A percentile compares a stretch with the other conserved stretches of the same genome.
phyloP scores from a whole-genome alignment of 1,284 basidiomycete species.

The Malassezia sympodialis region DNA sequence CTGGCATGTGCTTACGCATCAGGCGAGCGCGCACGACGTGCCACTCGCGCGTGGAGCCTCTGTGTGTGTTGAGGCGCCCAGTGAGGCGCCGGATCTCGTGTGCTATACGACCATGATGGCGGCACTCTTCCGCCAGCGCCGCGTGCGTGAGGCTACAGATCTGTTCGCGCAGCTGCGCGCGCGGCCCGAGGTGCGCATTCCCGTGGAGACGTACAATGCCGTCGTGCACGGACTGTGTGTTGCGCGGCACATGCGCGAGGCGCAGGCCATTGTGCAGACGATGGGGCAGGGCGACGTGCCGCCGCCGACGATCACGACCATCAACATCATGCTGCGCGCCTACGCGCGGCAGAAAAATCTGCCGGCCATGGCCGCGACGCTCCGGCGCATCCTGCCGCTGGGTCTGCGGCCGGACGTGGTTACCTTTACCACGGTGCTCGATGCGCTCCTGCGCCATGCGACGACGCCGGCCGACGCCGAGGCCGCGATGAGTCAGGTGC shows the following conservation, averaged over 20 bases:
- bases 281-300: conserved; percentile 26
- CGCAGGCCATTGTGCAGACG: conserved; percentile 19
- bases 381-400: conserved; percentile 22
- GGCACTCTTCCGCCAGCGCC: conserved; percentile 19
- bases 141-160: conserved; percentile 20
- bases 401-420: conserved; percentile 28
- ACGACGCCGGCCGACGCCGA: conserved; percentile 17
- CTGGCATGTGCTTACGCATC: conserved; percentile 22
- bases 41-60: neutral
- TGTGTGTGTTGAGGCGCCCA: neutral
- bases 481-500: conserved; percentile 20
- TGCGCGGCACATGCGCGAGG: conserved; percentile 15
- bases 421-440: conserved; percentile 37
- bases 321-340: conserved; percentile 34
- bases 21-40: neutral
- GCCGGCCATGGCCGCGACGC: conserved; percentile 17
- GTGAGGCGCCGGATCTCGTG: conserved; percentile 18
- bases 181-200: conserved; percentile 9
- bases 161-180: conserved; percentile 20
- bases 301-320: conserved; percentile 29
- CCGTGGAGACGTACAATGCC: conserved; percentile 34
- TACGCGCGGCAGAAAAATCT: conserved; percentile 23
- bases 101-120: conserved; percentile 40
- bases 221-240: conserved; percentile 27
- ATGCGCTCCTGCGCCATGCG: conserved; percentile 28